Conservation (phyloP, 2,329 filamentous ascomycete genomes). For the Aphanocladium album region DNA sequence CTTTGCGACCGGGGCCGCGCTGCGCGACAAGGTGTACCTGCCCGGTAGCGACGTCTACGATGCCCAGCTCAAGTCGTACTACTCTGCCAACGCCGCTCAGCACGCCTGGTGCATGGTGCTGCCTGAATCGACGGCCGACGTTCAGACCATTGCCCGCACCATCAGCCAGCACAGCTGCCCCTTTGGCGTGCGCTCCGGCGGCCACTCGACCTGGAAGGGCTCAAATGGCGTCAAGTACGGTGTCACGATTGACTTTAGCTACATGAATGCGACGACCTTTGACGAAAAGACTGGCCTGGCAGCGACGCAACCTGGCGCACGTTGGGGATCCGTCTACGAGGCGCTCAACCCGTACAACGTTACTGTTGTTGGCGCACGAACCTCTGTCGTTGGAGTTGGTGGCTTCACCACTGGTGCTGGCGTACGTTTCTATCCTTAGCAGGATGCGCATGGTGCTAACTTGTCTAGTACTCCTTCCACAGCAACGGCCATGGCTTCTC, state of each 20-base stretch:
- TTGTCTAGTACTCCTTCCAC: slow-evolving; percentile 26
- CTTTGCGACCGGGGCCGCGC: slow-evolving; percentile 16
- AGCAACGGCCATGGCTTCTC: slow-evolving; percentile 31
- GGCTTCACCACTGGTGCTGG: slow-evolving; percentile 26
- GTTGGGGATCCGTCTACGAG: slow-evolving; percentile 32
- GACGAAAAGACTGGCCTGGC: slow-evolving; percentile 24
- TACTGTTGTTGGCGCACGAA: slow-evolving; percentile 39
- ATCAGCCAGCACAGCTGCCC: slow-evolving; percentile 20
- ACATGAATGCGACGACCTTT: slow-evolving; percentile 28
- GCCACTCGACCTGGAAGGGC: slow-evolving; percentile 27
- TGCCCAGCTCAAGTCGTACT: slow-evolving; percentile 22
- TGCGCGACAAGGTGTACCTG: slow-evolving; percentile 21
- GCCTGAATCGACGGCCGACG: slow-evolving; percentile 21
- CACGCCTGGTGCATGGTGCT: slow-evolving; percentile 26
- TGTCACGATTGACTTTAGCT: slow-evolving; percentile 25
- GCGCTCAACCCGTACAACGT: slow-evolving; percentile 28
- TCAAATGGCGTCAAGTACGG: slow-evolving; percentile 25
- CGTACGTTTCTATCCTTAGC: slow-evolving; percentile 13
- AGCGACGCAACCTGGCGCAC: slow-evolving; percentile 33
- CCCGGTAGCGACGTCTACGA: slow-evolving; percentile 19
- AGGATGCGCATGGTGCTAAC: not conserved
- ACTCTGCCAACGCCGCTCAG: slow-evolving; percentile 27
- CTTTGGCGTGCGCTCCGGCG: slow-evolving; percentile 28
- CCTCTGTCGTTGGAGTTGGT: slow-evolving; percentile 27
- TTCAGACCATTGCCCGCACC: slow-evolving; percentile 20